A percentile compares a stretch with the other conserved stretches of the same genome.
phyloP scores from a whole-genome alignment of 768 basidiomycete species.

The Pholiota conissans region DNA sequence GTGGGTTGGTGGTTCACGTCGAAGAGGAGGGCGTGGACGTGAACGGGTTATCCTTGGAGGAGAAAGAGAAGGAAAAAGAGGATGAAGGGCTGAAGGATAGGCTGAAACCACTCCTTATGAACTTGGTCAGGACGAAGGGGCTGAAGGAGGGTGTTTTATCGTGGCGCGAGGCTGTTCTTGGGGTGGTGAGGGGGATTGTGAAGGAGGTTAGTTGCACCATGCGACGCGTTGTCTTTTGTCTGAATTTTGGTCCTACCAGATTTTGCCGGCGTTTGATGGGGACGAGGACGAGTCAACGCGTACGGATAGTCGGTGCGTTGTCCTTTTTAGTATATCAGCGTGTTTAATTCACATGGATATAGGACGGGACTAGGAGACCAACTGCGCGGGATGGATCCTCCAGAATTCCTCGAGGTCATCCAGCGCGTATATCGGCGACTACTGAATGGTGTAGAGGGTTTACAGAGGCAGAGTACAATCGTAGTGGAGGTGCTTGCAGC shows the following conservation, averaged over 20 bases:
- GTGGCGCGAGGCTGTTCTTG: slow-evolving; percentile 71
- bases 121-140: slow-evolving; percentile 73
- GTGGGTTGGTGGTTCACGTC: neutral
- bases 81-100: slow-evolving; percentile 58
- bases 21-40: neutral
- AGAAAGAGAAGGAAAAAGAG: slow-evolving; percentile 14
- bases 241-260: slow-evolving; percentile 33
- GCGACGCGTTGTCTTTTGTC: no score
- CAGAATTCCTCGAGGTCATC: slow-evolving; percentile 65
- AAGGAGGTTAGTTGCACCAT: slow-evolving; percentile 56
- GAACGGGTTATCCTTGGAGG: neutral
- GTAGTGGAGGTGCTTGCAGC: slow-evolving; percentile 60
- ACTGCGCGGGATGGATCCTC: slow-evolving; percentile 66
- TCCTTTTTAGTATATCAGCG: neutral
- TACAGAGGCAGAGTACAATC: slow-evolving; percentile 59
- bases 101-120: slow-evolving; percentile 70
- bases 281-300: slow-evolving; percentile 43
- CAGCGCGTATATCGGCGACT: slow-evolving; percentile 60
- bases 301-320: slow-evolving; percentile 13
- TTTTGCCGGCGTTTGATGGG: slow-evolving; percentile 57
- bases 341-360: neutral
- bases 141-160: slow-evolving; percentile 64
- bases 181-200: slow-evolving; percentile 56
- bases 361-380: slow-evolving; percentile 52
- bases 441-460: slow-evolving; percentile 64